Percentiles rank a stretch among this genome's conserved stretches.
phyloP scores from a whole-genome alignment of 306 rosid genomes.

The Acacia crassicarpa region DNA sequence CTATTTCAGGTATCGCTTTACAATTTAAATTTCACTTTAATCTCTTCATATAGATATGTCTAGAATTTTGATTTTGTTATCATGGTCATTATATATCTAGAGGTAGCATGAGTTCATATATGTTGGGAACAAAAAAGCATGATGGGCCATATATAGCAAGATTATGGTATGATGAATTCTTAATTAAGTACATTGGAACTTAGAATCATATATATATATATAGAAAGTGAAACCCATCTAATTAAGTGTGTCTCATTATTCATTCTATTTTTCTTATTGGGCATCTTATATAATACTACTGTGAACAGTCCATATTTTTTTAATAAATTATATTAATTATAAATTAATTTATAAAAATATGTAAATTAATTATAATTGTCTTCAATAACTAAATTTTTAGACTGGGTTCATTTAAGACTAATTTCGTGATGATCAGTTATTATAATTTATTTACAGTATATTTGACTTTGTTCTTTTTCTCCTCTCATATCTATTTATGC shows the following conservation, averaged over 20 bases:
- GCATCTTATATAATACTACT: not conserved
- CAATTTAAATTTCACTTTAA: not conserved
- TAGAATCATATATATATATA: not conserved
- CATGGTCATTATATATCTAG: not conserved
- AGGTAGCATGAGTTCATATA: slow-evolving; percentile 21
- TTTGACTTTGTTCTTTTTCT: not conserved
- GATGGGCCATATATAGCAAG: slow-evolving; percentile 33
- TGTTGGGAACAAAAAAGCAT: slow-evolving; percentile 31
- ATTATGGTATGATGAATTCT: slow-evolving; percentile 28
- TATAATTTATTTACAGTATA: not conserved
- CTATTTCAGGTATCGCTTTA: slow-evolving; percentile 58
- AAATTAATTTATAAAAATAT: not conserved
- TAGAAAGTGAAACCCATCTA: not conserved
- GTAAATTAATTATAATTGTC: not conserved
- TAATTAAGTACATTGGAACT: not conserved
- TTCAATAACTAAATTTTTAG: not conserved
- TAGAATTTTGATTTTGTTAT: not conserved
- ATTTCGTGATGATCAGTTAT: not conserved
- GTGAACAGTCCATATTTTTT: not conserved
- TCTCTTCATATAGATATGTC: not conserved
- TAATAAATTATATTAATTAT: not conserved
- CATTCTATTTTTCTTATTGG: not conserved
- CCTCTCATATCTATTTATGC: slow-evolving; percentile 30
- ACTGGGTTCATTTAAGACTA: not conserved
- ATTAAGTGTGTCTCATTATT: not conserved